phyloP scores from a whole-genome alignment of 208 protist genomes.

The Leptomonas seymouri region DNA sequence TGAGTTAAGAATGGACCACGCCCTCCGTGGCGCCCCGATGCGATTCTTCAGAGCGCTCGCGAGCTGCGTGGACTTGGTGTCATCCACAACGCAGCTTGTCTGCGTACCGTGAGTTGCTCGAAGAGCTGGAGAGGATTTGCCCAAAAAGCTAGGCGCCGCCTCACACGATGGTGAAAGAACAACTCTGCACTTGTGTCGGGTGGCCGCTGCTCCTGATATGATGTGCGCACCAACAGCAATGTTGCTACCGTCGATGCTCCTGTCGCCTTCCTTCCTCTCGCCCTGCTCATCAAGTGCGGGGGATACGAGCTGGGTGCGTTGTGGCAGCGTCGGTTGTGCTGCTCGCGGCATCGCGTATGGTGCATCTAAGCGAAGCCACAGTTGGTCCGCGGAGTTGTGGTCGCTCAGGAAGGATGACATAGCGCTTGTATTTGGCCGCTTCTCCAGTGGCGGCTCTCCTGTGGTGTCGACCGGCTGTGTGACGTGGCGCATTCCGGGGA shows the following conservation, averaged over 20 bases:
- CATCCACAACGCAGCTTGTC: neutral
- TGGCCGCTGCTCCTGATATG: neutral
- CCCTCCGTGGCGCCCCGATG: neutral
- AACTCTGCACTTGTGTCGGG: neutral
- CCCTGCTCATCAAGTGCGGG: neutral
- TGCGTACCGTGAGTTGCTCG: slow-evolving; percentile 1
- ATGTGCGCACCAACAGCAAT: neutral
- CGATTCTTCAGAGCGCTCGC: neutral
- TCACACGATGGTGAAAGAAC: slow-evolving; percentile 10
- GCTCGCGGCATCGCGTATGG: neutral
- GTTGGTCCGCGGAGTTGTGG: neutral
- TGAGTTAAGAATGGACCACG: neutral
- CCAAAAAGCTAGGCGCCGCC: neutral
- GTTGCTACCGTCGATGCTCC: neutral
- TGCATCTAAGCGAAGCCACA: slow-evolving; percentile 3
- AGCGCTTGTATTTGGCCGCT: neutral
- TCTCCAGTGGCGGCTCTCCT: neutral
- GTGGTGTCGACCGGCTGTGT: neutral
- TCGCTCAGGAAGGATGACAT: neutral
- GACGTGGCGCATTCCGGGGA: slow-evolving; percentile 13
- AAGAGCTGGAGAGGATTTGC: neutral
- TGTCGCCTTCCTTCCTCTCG: neutral
- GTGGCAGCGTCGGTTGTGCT: neutral
- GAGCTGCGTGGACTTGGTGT: neutral
- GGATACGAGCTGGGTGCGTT: neutral